Evolutionary conservation across 805 yeast species (phyloP), one percentile per base, ranked within the genome.

Genomic region (Saccharomycopsis fermentans): DNA sequence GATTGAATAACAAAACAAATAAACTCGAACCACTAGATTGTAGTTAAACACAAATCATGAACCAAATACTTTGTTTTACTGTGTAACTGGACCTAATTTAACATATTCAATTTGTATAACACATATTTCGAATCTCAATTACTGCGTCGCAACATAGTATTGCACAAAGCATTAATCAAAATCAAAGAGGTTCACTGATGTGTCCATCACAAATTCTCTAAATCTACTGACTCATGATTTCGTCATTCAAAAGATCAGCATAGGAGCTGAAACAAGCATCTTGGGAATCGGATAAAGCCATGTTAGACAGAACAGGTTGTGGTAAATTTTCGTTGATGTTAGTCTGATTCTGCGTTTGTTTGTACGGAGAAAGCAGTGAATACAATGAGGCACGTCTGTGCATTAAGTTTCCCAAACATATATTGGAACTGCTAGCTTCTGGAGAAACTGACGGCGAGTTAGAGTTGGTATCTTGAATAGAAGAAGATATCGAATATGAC

Each of bases 171-270:
- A 32, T 6, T 9, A 32, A 9, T 14, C 12, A 32, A 32, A 11
- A 32, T 9, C 8, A 32, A 6, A 32, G 8, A 32, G 9, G 12
- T 4, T 27, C 4, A 6, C 35, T 3, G 2, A 32, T 14, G 8
- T 32, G 35, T 21, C n/a, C 21, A 9, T 8, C n/a, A n/a, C 43
- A 32, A 32, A 32, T 9, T 32, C 9, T 2, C 12, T 32, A 32
- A 9, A 14, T 14, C 8, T 43, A 43, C 24, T 50, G 37, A 29
- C 53, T 43, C 50, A 21, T 21, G n/a, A 43, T 52, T 51, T 58
- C 60, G 51, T 51, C 35, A 19, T 50, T 57, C 14, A 58, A 54
- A n/a, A 58, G 32, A 35, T 58, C 60, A 8, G 55, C 55, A 39
- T 58, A 58, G 1, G 60, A 58, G 40, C 55, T 36, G 19, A 58